phyloP scores from a whole-genome alignment of 768 basidiomycete genomes.

The Scleroderma bovista region DNA sequence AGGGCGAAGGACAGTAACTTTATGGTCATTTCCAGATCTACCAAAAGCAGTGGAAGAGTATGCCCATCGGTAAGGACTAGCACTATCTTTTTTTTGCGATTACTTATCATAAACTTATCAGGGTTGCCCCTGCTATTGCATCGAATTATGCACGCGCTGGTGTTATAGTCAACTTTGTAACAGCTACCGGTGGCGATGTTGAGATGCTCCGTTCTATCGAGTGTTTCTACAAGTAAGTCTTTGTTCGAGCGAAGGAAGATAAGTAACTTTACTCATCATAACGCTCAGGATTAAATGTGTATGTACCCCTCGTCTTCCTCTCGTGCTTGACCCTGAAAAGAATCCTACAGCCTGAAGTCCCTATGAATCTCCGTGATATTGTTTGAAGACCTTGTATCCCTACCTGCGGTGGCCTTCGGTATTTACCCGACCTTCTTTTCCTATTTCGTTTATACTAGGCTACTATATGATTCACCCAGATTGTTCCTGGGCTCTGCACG shows the following conservation, averaged over 20 bases:
- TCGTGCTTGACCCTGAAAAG: constrained; percentile 15
- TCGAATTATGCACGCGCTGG: constrained; percentile 80
- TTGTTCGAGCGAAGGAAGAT: constrained; percentile 6
- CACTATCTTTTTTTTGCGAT: neutral
- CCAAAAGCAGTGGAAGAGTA: constrained; percentile 97
- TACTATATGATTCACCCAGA: constrained; percentile 43
- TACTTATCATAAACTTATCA: constrained; percentile 25
- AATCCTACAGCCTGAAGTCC: constrained; percentile 73
- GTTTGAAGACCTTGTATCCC: constrained; percentile 83
- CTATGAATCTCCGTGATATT: constrained; percentile 84
- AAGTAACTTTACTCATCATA: constrained; percentile 15
- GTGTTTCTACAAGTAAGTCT: constrained; percentile 89
- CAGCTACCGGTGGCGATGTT: constrained; percentile 95
- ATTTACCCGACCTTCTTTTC: constrained; percentile 25
- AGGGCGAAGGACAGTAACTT: neutral
- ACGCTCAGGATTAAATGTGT: constrained; percentile 80
- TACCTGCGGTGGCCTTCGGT: constrained; percentile 50
- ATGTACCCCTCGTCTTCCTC: constrained; percentile 26
- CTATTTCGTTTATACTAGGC: constrained; percentile 41
- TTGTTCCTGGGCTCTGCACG: constrained; percentile 27
- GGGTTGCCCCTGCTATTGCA: constrained; percentile 85
- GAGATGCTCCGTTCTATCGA: constrained; percentile 98
- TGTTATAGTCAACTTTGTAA: constrained; percentile 93
- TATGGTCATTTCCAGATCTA: constrained; percentile 49
- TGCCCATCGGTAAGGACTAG: constrained; percentile 68